Conservation (phyloP, 495 filamentous ascomycete species). For the Talaromyces trachyspermus region DNA sequence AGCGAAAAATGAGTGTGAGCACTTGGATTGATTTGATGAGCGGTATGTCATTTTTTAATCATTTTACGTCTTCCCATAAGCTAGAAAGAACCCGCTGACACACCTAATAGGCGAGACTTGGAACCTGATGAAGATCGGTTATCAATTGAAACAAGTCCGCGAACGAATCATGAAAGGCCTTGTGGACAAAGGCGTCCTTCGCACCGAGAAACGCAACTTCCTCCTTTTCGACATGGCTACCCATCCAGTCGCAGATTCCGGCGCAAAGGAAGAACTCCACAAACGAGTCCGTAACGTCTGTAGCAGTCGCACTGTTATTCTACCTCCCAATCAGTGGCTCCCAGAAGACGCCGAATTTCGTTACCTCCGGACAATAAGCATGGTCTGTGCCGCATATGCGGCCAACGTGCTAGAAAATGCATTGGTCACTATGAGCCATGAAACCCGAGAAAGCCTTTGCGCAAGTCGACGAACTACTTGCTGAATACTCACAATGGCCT, state of each 20-base stretch:
- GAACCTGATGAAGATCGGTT: constrained; percentile 99
- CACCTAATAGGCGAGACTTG: constrained; percentile 77
- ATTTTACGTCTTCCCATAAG: background rate
- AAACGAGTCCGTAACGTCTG: constrained; percentile 86
- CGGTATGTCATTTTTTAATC: constrained; percentile 48
- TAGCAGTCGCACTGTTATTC: constrained; percentile 87
- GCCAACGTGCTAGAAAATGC: constrained; percentile 98
- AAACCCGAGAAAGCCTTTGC: constrained; percentile 90
- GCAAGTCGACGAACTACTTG: constrained; percentile 91
- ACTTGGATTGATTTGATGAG: constrained; percentile 98
- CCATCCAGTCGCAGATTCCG: constrained; percentile 94
- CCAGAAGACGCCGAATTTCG: constrained; percentile 92
- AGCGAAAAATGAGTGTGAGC: constrained; percentile 99
- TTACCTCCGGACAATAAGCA: constrained; percentile 81
- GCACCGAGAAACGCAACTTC: constrained; percentile 98
- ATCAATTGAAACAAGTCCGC: constrained; percentile 97
- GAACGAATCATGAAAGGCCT: constrained; percentile 97
- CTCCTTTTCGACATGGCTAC: constrained; percentile 99
- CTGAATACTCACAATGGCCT: constrained; percentile 94
- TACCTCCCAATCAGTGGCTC: constrained; percentile 74
- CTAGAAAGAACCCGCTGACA: background rate
- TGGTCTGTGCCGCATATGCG: constrained; percentile 97
- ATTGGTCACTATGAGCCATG: constrained; percentile 86
- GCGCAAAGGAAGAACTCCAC: constrained; percentile 95
- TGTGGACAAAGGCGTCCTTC: constrained; percentile 96